Evolutionary conservation across 768 basidiomycete genomes (phyloP).

Genomic region (Lentinus brumalis): DNA sequence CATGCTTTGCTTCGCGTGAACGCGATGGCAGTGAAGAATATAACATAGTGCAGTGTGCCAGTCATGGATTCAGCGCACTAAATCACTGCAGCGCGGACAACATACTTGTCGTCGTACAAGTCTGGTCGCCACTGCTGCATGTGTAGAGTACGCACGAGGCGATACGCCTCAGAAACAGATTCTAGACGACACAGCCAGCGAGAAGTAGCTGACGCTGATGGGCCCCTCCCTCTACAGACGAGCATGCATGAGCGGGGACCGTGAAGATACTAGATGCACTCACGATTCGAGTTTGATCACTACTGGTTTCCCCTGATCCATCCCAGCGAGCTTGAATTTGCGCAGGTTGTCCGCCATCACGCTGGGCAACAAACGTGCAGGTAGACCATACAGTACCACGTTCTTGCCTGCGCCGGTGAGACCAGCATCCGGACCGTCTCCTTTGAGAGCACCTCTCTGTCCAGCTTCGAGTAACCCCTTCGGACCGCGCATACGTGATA

Average conservation of each 20-base stretch:
- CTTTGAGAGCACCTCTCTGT: constrained; percentile 36
- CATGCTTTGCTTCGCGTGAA: too few species aligned
- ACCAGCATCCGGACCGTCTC: constrained; percentile 55
- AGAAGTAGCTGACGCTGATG: constrained; percentile 30
- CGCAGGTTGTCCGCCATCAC: constrained; percentile 44
- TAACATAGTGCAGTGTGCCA: background rate
- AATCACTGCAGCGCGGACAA: constrained; percentile 50
- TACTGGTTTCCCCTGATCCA: constrained; percentile 42
- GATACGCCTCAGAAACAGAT: constrained; percentile 67
- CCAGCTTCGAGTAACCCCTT: constrained; percentile 43
- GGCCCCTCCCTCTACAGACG: background rate
- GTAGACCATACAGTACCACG: constrained; percentile 65
- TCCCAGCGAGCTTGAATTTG: constrained; percentile 44
- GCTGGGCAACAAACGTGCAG: constrained; percentile 43
- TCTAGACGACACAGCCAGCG: constrained; percentile 58
- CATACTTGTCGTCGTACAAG: constrained; percentile 40
- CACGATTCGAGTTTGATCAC: constrained; percentile 54
- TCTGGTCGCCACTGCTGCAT: constrained; percentile 50
- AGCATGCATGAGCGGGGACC: background rate
- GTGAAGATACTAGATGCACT: constrained; percentile 24
- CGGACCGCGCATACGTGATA: constrained; percentile 37
- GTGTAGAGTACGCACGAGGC: constrained; percentile 63
- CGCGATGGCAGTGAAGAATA: background rate
- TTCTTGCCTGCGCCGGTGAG: constrained; percentile 48
- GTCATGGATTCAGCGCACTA: constrained; percentile 30